Percentiles rank a stretch among this genome's conserved stretches.
Evolutionary conservation across 2,329 filamentous ascomycete genomes (phyloP).

Genomic region (Parastagonospora avenae): DNA sequence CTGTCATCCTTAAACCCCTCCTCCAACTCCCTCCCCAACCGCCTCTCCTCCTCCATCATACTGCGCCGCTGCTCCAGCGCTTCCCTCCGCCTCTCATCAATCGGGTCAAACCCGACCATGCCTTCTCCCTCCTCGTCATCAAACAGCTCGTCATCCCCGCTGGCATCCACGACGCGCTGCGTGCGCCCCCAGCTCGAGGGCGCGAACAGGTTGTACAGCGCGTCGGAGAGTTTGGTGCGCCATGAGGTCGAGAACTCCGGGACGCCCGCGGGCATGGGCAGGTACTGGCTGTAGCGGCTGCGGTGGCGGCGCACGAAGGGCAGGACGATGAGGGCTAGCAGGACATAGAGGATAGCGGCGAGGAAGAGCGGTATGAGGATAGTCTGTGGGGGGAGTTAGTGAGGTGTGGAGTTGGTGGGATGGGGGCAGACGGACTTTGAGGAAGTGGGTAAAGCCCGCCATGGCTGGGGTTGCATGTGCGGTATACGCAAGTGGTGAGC

Average conservation of each 20-base stretch:
- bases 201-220: conserved; percentile 40
- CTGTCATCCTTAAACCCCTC: conserved; percentile 76
- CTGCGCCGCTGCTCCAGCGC: conserved; percentile 47
- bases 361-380: conserved; percentile 54
- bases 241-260: conserved; percentile 24
- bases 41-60: conserved; percentile 57
- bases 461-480: conserved; percentile 26
- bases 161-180: conserved; percentile 37
- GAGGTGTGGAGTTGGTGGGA: neutral
- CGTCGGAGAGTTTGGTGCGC: conserved; percentile 44
- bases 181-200: conserved; percentile 35
- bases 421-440: conserved; percentile 29
- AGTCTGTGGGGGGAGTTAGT: conserved; percentile 35
- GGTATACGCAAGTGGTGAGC: conserved; percentile 4
- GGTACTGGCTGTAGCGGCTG: conserved; percentile 51
- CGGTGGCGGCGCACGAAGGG: conserved; percentile 53
- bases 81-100: conserved; percentile 44
- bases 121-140: conserved; percentile 54
- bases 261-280: conserved; percentile 45
- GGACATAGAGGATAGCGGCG: conserved; percentile 50
- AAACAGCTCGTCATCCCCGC: conserved; percentile 47
- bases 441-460: conserved; percentile 40
- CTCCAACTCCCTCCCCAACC: conserved; percentile 80
- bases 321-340: conserved; percentile 49
- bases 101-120: conserved; percentile 53